Evolutionary conservation across 2,329 filamentous ascomycete genomes (phyloP), one percentile per base, ranked within the genome.

Genomic region (Xylaria digitata): DNA sequence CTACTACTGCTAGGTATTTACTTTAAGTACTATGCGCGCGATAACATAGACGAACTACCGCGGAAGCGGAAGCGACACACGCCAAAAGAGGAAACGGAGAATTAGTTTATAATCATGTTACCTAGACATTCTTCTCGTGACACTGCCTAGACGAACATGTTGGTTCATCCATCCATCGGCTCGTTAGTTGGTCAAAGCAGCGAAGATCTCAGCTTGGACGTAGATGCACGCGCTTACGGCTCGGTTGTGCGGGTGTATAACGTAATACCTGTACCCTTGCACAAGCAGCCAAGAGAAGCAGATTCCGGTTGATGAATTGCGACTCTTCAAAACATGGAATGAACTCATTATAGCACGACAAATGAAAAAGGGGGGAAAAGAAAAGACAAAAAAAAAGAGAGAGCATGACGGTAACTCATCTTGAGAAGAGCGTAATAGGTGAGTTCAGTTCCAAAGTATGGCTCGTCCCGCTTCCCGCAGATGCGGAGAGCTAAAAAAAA

Each of bases 21-120:
- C n/a, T n/a, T n/a, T n/a, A n/a, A n/a, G n/a, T 53, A 63, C 69
- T 66, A 70, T 72, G 72, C 72, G 68, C 67, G 67, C 64, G 64
- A 69, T 53, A 65, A 63, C 13, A 46, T 30, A n/a, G 45, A 67
- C 26, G 26, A 26, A 26, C 49, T 55, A 68, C 68, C 66, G 64
- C 63, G 60, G 58, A 61, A 65, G 52, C 40, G 55, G 65, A 57
- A 37, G 37, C 7, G 43, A 26, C 53, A 52, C 37, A 19, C 37
- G 19, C 43, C 23, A 42, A 19, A 30, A 61, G 48, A 54, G n/a
- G 48, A 46, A 54, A 30, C 49, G 3, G 42, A 26, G 17, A 21
- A 46, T 30, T 19, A 30, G 21, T 50, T 42, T 26, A 59, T 59
- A 46, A 49, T 11, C 15, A 26, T n/a, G 52, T 26, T 17, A 26